Conservation (phyloP, 225 moss, liverwort and hornwort genomes). For the Lunularia cruciata region DNA sequence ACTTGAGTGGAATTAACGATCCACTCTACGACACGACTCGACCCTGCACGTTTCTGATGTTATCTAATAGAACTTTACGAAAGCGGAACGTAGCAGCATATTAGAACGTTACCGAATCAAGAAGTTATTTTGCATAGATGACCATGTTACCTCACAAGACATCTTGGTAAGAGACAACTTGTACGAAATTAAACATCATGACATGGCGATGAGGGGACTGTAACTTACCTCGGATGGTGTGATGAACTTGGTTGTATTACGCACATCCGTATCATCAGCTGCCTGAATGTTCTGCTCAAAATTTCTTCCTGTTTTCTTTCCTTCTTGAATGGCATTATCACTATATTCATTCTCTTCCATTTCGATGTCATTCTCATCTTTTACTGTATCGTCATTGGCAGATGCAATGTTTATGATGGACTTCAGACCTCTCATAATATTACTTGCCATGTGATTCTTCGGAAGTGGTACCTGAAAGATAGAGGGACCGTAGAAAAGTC, state of each 20-base stretch:
- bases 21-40: no score
- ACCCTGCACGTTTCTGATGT: no score
- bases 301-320: constrained; percentile 32
- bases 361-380: constrained; percentile 42
- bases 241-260: constrained; percentile 61
- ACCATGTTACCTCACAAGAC: no score
- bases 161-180: no score
- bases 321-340: constrained; percentile 23
- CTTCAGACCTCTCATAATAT: constrained; percentile 69
- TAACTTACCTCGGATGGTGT: constrained; percentile 68
- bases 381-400: constrained; percentile 35
- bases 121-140: no score
- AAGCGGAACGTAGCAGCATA: no score
- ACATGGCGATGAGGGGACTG: neutral
- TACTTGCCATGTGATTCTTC: constrained; percentile 43
- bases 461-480: constrained; percentile 62
- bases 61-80: no score
- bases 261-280: constrained; percentile 42
- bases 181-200: no score
- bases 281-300: constrained; percentile 26
- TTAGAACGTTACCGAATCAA: no score
- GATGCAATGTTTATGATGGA: constrained; percentile 50
- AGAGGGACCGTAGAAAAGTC: neutral
- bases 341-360: constrained; percentile 54
- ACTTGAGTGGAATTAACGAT: no score